Percentiles rank a stretch among this genome's conserved stretches.
Conservation (phyloP, 257 asterid species). For the Pogostemon cablin region DNA sequence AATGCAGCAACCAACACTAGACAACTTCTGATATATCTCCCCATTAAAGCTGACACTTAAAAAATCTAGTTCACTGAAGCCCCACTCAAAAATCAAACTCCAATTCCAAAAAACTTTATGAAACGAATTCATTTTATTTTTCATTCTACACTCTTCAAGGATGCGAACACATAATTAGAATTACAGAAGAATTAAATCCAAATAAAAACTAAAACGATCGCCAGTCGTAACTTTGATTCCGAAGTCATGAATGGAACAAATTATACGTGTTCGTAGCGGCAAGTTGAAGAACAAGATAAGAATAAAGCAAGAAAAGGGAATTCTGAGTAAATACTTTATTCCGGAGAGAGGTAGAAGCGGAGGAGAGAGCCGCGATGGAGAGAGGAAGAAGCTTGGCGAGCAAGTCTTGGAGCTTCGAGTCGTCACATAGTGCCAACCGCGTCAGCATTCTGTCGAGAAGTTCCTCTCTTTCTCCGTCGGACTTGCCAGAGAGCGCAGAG, state of each 20-base stretch:
- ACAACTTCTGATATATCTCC: constrained; percentile 22
- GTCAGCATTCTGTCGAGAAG: constrained; percentile 89
- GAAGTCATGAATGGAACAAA: constrained; percentile 17
- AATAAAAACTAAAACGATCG: neutral
- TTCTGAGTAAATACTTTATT: constrained; percentile 57
- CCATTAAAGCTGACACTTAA: constrained; percentile 7
- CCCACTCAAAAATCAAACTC: constrained; percentile 21
- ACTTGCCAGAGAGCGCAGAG: constrained; percentile 62
- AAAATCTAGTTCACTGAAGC: constrained; percentile 13
- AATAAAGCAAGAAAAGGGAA: neutral
- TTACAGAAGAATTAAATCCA: constrained; percentile 12
- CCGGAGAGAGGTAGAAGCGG: constrained; percentile 65
- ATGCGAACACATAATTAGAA: constrained; percentile 13
- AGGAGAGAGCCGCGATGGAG: constrained; percentile 78
- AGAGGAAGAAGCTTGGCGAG: constrained; percentile 89
- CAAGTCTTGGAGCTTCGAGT: constrained; percentile 83
- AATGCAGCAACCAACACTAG: constrained; percentile 19
- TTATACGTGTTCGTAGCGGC: constrained; percentile 16
- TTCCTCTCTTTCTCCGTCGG: constrained; percentile 75
- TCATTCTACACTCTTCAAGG: constrained; percentile 8
- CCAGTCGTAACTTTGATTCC: constrained; percentile 1
- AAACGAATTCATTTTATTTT: neutral
- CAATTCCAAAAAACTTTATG: neutral
- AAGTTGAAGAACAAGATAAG: neutral
- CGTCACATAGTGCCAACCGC: constrained; percentile 92